Evolutionary conservation across 257 asterid genomes (phyloP).

Genomic region (Jasminum sambac): DNA sequence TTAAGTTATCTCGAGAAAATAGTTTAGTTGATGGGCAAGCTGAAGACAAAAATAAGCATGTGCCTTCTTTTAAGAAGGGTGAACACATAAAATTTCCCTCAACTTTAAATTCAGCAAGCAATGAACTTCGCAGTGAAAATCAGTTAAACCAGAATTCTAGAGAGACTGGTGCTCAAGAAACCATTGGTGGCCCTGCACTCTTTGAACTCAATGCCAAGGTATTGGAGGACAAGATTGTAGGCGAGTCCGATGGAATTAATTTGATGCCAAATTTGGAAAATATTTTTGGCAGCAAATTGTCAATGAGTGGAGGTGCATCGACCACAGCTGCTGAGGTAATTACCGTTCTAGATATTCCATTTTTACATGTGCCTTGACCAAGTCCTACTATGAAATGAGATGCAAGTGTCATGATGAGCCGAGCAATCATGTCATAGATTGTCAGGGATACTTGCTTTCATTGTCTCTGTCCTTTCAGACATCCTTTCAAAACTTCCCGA

Average conservation of each 20-base stretch:
- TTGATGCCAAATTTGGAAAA: slow-evolving; percentile 60
- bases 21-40: slow-evolving; percentile 36
- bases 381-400: slow-evolving; percentile 1
- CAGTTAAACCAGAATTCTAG: slow-evolving; percentile 33
- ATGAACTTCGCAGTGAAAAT: slow-evolving; percentile 42
- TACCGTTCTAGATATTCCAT: slow-evolving; percentile 9
- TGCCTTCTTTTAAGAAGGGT: slow-evolving; percentile 34
- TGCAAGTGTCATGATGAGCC: neutral
- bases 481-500: neutral
- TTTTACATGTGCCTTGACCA: slow-evolving; percentile 10
- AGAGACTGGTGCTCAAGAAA: slow-evolving; percentile 39
- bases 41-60: slow-evolving; percentile 37
- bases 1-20: slow-evolving; percentile 35
- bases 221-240: slow-evolving; percentile 37
- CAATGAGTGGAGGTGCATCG: slow-evolving; percentile 40
- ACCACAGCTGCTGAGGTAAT: slow-evolving; percentile 48
- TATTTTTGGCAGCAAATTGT: slow-evolving; percentile 55
- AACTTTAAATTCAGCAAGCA: slow-evolving; percentile 36
- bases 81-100: slow-evolving; percentile 36
- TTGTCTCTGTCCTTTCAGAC: neutral
- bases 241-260: slow-evolving; percentile 38
- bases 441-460: slow-evolving; percentile 1
- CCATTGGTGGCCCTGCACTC: slow-evolving; percentile 35
- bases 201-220: slow-evolving; percentile 36
- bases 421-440: neutral